These are phyloP conservation scores for Skeletonema menzelii DNA, from an alignment of 108 stramenopile species.

Conservation along the genomic window DNA sequence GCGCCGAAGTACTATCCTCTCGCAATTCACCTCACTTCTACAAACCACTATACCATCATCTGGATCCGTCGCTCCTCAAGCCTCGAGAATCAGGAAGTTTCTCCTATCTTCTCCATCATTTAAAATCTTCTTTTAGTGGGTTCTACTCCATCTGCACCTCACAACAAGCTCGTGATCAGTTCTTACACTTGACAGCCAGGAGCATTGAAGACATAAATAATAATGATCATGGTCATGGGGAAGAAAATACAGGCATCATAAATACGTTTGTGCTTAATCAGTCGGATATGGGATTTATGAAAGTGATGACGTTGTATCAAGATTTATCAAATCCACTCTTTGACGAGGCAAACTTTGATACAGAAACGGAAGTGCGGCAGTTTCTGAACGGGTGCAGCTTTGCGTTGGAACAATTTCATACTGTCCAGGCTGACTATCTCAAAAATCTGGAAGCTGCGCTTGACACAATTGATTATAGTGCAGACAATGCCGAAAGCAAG, in stretches of 20 bases:
- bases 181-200: constrained; percentile 14
- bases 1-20: background rate
- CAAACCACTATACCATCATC: constrained; percentile 39
- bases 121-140: constrained; percentile 24
- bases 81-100: constrained; percentile 14
- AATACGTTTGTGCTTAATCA: constrained; percentile 62
- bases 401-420: constrained; percentile 73
- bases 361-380: constrained; percentile 22
- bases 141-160: constrained; percentile 16
- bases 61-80: constrained; percentile 28
- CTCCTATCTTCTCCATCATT: constrained; percentile 27
- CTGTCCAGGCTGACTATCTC: background rate
- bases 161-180: constrained; percentile 39
- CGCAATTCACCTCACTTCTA: background rate
- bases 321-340: constrained; percentile 69
- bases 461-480: background rate
- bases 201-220: background rate
- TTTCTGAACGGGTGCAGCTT: constrained; percentile 70
- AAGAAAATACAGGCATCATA: constrained; percentile 52
- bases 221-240: background rate
- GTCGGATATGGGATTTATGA: constrained; percentile 57
- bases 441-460: background rate
- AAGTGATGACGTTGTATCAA: constrained; percentile 63
- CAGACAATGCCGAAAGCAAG: background rate
- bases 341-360: constrained; percentile 51